phyloP scores from a whole-genome alignment of 1,139 yeast genomes.

The Martiniozyma asiatica region DNA sequence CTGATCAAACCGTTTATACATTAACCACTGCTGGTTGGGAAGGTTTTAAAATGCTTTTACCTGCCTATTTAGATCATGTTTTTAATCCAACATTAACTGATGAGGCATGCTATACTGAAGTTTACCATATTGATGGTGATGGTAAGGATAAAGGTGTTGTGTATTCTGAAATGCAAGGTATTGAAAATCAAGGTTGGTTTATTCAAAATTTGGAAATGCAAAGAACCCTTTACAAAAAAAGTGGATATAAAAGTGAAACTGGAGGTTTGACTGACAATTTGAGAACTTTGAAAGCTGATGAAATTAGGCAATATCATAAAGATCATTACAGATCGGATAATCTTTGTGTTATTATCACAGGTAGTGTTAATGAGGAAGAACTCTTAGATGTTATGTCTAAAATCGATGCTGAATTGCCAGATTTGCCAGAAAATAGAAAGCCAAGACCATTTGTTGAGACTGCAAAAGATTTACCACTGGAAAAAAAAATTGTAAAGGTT shows the following conservation, averaged over 20 bases:
- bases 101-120: slow-evolving; percentile 87
- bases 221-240: slow-evolving; percentile 44
- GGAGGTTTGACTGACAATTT: slow-evolving; percentile 82
- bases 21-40: slow-evolving; percentile 93
- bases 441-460: slow-evolving; percentile 80
- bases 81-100: slow-evolving; percentile 79
- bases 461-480: slow-evolving; percentile 29
- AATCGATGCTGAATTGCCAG: slow-evolving; percentile 50
- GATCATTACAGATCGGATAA: slow-evolving; percentile 73
- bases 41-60: slow-evolving; percentile 74
- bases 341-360: slow-evolving; percentile 70
- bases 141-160: slow-evolving; percentile 96
- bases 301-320: slow-evolving; percentile 66
- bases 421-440: slow-evolving; percentile 26
- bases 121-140: slow-evolving; percentile 83
- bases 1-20: slow-evolving; percentile 92
- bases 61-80: slow-evolving; percentile 83
- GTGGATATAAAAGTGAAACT: slow-evolving; percentile 87
- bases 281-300: slow-evolving; percentile 58
- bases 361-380: slow-evolving; percentile 68
- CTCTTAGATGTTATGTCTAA: slow-evolving; percentile 45
- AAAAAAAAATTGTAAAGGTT: slow-evolving; percentile 28
- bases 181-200: slow-evolving; percentile 71
- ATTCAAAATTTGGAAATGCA: slow-evolving; percentile 54
- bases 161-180: slow-evolving; percentile 94